These are phyloP conservation scores for Bocquillonia castaneifolia DNA, from an alignment of 441 rosid genomes.

Conservation along the genomic window DNA sequence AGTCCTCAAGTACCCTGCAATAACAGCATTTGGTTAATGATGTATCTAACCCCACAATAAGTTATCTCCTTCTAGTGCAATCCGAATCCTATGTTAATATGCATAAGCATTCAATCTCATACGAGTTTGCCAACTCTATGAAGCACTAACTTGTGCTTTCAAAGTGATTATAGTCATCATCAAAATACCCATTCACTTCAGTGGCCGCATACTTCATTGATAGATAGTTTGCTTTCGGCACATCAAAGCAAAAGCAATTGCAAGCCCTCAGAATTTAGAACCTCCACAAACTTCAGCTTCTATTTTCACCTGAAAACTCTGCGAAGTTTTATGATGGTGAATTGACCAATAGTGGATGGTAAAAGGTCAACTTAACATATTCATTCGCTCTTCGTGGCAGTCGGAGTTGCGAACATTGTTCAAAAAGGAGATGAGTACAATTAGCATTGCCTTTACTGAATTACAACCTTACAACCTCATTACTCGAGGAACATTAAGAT, in stretches of 20 bases:
- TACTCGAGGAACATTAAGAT: neutral
- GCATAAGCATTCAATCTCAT: neutral
- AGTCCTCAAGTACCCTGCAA: conserved; percentile 8
- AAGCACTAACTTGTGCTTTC: neutral
- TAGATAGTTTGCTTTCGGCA: neutral
- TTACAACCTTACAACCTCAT: conserved; percentile 7
- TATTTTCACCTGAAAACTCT: neutral
- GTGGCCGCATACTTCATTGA: neutral
- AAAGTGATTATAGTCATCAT: neutral
- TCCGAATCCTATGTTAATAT: conserved; percentile 25
- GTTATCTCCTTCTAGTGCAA: conserved; percentile 6
- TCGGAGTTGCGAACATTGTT: conserved; percentile 4
- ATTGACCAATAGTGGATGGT: neutral
- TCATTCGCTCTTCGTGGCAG: neutral
- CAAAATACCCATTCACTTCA: no score
- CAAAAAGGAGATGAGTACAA: neutral
- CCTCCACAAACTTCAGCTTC: neutral
- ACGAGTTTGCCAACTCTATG: neutral
- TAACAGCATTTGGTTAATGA: conserved; percentile 21
- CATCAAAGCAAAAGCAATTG: neutral
- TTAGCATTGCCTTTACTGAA: neutral
- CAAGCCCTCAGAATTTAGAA: neutral
- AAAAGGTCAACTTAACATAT: neutral
- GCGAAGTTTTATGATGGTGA: neutral
- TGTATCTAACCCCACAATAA: conserved; percentile 23